These are phyloP conservation scores for Globisporangium polare DNA, from an alignment of 352 stramenopile species.

Conservation along the genomic window DNA sequence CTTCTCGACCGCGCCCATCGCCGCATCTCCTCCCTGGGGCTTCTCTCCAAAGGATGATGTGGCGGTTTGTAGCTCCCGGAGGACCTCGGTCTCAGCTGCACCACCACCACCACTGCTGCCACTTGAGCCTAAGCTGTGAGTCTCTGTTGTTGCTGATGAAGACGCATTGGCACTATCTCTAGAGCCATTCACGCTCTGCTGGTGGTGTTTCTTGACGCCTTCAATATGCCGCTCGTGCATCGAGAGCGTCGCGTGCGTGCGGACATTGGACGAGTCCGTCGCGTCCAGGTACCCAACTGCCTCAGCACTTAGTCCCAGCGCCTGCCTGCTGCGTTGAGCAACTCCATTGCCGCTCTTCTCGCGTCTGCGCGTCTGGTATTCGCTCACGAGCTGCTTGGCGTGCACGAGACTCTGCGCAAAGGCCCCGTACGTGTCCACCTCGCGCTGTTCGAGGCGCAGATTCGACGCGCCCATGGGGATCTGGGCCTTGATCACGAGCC, in stretches of 20 bases:
- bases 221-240: constrained; percentile 43
- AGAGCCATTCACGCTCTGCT: background rate
- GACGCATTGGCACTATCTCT: background rate
- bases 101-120: background rate
- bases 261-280: constrained; percentile 38
- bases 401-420: constrained; percentile 47
- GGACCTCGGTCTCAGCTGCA: background rate
- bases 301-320: constrained; percentile 21
- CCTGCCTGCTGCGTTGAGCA: background rate
- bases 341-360: constrained; percentile 49
- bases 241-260: constrained; percentile 45
- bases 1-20: constrained; percentile 51
- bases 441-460: constrained; percentile 36
- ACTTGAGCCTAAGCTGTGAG: background rate
- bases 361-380: constrained; percentile 38
- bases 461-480: constrained; percentile 67
- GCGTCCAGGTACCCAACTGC: constrained; percentile 51
- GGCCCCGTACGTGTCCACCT: constrained; percentile 41
- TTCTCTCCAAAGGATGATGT: background rate
- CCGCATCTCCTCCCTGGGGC: background rate
- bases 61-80: background rate
- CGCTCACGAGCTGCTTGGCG: constrained; percentile 48
- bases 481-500: constrained; percentile 70
- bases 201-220: constrained; percentile 27
- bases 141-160: background rate